Evolutionary conservation across 192 early-diverging fungal genomes (phyloP), one percentile per base, ranked within the genome.

Genomic region (Spizellomyces punctatus): DNA sequence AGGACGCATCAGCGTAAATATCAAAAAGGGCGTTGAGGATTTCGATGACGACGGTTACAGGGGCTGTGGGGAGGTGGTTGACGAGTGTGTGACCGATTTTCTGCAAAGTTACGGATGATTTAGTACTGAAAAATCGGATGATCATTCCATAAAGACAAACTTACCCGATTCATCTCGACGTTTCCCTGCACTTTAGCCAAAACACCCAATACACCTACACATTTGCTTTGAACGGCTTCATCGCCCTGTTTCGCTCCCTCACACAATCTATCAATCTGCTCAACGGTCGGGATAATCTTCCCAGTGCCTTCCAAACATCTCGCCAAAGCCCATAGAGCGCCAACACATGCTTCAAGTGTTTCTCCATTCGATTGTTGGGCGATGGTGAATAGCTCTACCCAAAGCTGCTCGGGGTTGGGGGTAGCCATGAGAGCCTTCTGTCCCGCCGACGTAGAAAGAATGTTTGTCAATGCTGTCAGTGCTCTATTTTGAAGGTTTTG

Each of bases 1-100:
- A 96, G 10, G 64, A 86, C 36, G 73, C 81, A 66, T 98, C 96
- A 46, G 86, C 85, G 75, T 96, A 98, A 22, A 96, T 88, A 70
- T 98, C 96, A 68, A 84, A 96, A 46, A 98, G 75, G 21, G 89
- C 86, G 67, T 96, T 93, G 71, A 98, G 72, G 0, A 89, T 90
- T 74, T 96, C 95, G 14, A 69, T 42, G 2, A 74, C 46, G n/a
- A 76, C 63, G 1, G 88, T 75, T 12, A 89, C 64, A 1, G 63
- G 45, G 22, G 63, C 50, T n/a, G 71, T 47, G 60, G 64, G 64
- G 46, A 19, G 5, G 21, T 22, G 54, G 47, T 58, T 21, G 49
- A 10, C 8, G 62, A 44, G 41, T 6, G 64, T 61, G 12, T 10
- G 22, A 27, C 59, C 59, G 2, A 36, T 16, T 14, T 3, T 64